Percentiles rank a stretch among this genome's conserved stretches.
phyloP scores from a whole-genome alignment of 768 basidiomycete genomes.

The Lepiota venenata region DNA sequence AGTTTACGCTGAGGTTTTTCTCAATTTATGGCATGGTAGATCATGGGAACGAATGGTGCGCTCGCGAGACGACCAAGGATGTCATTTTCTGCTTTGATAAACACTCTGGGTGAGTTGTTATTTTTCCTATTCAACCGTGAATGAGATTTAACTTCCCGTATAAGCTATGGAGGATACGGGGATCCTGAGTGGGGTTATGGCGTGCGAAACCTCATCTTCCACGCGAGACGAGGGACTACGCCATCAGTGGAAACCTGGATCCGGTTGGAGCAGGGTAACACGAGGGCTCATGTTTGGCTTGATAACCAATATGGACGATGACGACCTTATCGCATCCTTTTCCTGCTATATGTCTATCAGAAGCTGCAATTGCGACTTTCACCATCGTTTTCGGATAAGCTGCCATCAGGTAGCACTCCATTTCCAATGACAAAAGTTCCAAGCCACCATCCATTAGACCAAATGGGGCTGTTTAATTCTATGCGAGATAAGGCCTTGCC shows the following conservation, averaged over 20 bases:
- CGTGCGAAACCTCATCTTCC: constrained; percentile 60
- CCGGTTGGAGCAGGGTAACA: constrained; percentile 55
- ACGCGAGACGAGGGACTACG: constrained; percentile 17
- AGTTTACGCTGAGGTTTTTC: not conserved
- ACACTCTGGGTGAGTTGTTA: constrained; percentile 57
- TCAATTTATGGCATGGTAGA: constrained; percentile 32
- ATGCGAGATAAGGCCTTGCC: no score
- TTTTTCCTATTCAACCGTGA: not conserved
- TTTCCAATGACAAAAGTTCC: no score
- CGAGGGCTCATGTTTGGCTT: constrained; percentile 49
- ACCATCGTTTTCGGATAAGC: no score
- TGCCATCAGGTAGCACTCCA: no score
- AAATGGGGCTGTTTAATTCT: no score
- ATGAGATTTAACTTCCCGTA: not conserved
- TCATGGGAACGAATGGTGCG: constrained; percentile 81
- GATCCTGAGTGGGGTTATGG: constrained; percentile 56
- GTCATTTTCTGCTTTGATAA: constrained; percentile 77
- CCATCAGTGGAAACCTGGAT: constrained; percentile 57
- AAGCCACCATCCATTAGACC: no score
- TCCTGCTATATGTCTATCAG: no score
- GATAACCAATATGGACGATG: constrained; percentile 33
- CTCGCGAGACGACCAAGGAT: constrained; percentile 55
- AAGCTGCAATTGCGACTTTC: no score
- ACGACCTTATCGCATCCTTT: no score
- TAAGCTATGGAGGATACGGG: constrained; percentile 68